Conservation (phyloP, 2,329 filamentous ascomycete genomes). For the Plectosphaerella plurivora region DNA sequence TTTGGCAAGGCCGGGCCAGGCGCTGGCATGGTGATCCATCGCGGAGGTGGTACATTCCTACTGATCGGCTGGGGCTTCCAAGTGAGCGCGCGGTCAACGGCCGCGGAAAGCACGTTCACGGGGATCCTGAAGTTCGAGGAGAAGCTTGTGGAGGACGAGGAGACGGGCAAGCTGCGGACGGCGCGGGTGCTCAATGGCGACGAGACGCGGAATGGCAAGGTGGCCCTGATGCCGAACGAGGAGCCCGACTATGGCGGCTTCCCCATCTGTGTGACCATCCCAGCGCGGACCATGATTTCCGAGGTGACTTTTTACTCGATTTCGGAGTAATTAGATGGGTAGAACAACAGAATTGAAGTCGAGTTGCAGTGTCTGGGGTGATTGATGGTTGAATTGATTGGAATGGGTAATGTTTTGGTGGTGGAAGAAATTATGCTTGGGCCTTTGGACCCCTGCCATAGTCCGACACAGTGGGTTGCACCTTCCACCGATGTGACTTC, state of each 20-base stretch:
- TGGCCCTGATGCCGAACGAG: conserved; percentile 44
- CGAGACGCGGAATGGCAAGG: conserved; percentile 29
- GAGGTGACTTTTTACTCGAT: conserved; percentile 25
- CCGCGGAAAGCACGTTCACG: conserved; percentile 14
- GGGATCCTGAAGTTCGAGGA: conserved; percentile 20
- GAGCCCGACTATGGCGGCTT: conserved; percentile 49
- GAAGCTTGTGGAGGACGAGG: conserved; percentile 21
- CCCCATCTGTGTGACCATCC: conserved; percentile 46
- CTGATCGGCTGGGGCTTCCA: conserved; percentile 20
- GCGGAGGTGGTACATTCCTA: conserved; percentile 16
- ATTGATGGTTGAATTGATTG: too few relatives aligned
- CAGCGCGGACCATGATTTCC: conserved; percentile 39
- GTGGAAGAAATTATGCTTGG: too few relatives aligned
- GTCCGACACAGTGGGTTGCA: too few relatives aligned
- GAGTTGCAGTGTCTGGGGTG: too few relatives aligned
- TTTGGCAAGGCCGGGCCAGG: conserved; percentile 23
- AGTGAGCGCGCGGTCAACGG: conserved; percentile 14
- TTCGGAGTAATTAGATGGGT: not conserved
- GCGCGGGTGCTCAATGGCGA: conserved; percentile 24
- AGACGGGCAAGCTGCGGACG: conserved; percentile 16
- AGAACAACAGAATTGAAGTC: too few relatives aligned
- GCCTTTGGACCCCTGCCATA: too few relatives aligned
- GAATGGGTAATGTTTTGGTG: too few relatives aligned
- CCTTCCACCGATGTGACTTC: too few relatives aligned
- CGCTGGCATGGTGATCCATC: conserved; percentile 21